phyloP scores from a whole-genome alignment of 192 early-diverging fungal species.

The Funneliformis mosseae region DNA sequence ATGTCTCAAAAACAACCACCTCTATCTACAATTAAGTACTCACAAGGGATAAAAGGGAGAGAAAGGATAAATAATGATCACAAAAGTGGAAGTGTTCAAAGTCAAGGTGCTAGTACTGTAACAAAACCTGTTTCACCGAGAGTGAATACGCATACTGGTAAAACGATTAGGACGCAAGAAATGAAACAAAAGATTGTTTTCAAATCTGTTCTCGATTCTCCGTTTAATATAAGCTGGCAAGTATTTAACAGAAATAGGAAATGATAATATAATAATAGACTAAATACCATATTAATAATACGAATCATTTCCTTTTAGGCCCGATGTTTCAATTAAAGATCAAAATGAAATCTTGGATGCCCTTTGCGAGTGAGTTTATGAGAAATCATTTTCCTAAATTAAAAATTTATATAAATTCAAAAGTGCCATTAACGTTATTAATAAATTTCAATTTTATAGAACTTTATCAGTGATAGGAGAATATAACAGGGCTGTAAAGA shows the following conservation, averaged over 20 bases:
- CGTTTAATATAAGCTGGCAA: slow-evolving; percentile 20
- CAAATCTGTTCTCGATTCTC: slow-evolving; percentile 30
- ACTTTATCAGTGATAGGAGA: not conserved
- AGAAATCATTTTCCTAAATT: not conserved
- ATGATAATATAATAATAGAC: not conserved
- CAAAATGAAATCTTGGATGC: slow-evolving; percentile 21
- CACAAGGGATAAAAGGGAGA: not conserved
- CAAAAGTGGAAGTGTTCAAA: not conserved
- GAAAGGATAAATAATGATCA: not conserved
- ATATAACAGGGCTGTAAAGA: not conserved
- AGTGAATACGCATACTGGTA: slow-evolving; percentile 13
- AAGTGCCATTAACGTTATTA: not conserved
- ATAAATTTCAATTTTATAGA: not conserved
- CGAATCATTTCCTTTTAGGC: not conserved
- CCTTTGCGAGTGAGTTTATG: slow-evolving; percentile 19
- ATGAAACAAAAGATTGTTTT: slow-evolving; percentile 23
- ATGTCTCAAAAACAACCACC: not conserved
- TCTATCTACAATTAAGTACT: not conserved
- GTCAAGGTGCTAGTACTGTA: not conserved
- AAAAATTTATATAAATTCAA: not conserved
- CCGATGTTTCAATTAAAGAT: not conserved
- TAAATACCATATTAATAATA: not conserved
- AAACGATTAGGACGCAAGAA: not conserved
- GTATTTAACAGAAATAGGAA: not conserved
- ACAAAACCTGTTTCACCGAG: not conserved